Base-by-base conservation (phyloP, 1,139 yeast species). In the Candida smagusa region DNA sequence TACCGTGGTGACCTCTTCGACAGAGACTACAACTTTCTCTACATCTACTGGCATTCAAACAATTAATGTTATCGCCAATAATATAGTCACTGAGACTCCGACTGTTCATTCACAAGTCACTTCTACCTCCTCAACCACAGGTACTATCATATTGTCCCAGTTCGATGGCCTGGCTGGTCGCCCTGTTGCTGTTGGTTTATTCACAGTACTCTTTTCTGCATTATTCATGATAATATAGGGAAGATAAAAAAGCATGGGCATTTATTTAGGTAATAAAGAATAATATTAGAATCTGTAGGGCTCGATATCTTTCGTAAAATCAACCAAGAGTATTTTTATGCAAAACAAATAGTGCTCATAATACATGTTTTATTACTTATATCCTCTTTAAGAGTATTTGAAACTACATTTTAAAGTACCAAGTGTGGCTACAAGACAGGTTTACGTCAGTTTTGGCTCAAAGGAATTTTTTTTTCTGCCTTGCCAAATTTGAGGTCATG, bases 41-140 rank as follows among this genome's bases (percentile, higher is more conserved):
- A 13, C 31, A 28, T n/a, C 27, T 11, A 9, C n/a, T 4, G 31
- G 28, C 13, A 36, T 49, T n/a, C 37, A 47, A 25, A 56, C 59
- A 8, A 49, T 56, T 27, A 48, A 56, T 28, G 61, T 55, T 21
- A 56, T 56, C 41, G 48, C 58, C 22, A 47, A 55, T 46, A 53
- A 54, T 47, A 56, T 56, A 23, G 38, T 49, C 23, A 56, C 61
- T 6, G 46, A 53, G 34, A 38, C 50, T 9, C 38, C 40, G 9
- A 12, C 49, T 8, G 30, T 44, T 9, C 32, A 48, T n/a, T 34
- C 27, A 7, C 12, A 43, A 13, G 26, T 42, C 8, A 39, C 43
- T 28, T 25, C 47, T 11, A 16, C 19, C 19, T 16, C 19, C 3
- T 16, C 19, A 3, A 16, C 19, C 19, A 16, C 19, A 16, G 19